A percentile compares a stretch with the other conserved stretches of the same genome.
Conservation (phyloP, 73 alveolate genomes). For the Paramecium tetraurelia region DNA sequence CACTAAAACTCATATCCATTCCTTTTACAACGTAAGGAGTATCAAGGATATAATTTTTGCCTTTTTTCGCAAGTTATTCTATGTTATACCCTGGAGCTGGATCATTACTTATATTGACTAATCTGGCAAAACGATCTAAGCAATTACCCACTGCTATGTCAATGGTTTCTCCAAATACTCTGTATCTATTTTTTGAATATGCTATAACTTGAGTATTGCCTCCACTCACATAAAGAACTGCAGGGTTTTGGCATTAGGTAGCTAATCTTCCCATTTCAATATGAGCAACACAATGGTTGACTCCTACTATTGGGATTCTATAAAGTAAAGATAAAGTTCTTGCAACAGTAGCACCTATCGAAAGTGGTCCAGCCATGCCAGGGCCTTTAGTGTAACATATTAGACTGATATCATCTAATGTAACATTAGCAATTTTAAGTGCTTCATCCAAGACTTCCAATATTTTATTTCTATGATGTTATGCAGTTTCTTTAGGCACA, state of each 20-base stretch:
- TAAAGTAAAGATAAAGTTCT: conserved; percentile 93
- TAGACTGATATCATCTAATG: conserved; percentile 80
- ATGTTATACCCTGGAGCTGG: conserved; percentile 99
- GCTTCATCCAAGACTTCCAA: conserved; percentile 86
- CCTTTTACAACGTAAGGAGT: conserved; percentile 98
- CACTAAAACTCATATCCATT: conserved; percentile 97
- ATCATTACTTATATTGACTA: conserved; percentile 92
- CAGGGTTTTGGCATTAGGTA: conserved; percentile 93
- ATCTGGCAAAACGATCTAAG: conserved; percentile 97
- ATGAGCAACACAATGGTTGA: conserved; percentile 98
- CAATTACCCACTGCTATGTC: conserved; percentile 99
- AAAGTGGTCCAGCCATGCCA: conserved; percentile 98
- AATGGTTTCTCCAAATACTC: conserved; percentile 98
- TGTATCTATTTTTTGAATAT: conserved; percentile 83
- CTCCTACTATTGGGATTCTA: conserved; percentile 96
- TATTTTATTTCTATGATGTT: conserved; percentile 92
- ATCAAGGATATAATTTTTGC: conserved; percentile 86
- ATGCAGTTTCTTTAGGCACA: conserved; percentile 97
- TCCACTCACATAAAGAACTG: conserved; percentile 97
- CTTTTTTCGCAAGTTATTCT: conserved; percentile 91
- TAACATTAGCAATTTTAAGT: conserved; percentile 84
- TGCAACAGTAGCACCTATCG: conserved; percentile 96
- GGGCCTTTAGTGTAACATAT: conserved; percentile 99
- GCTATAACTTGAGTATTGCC: conserved; percentile 99
- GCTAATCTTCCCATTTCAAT: conserved; percentile 99